Conservation (phyloP, 148 eudicot species). For the Heliamphora exappendiculata region DNA sequence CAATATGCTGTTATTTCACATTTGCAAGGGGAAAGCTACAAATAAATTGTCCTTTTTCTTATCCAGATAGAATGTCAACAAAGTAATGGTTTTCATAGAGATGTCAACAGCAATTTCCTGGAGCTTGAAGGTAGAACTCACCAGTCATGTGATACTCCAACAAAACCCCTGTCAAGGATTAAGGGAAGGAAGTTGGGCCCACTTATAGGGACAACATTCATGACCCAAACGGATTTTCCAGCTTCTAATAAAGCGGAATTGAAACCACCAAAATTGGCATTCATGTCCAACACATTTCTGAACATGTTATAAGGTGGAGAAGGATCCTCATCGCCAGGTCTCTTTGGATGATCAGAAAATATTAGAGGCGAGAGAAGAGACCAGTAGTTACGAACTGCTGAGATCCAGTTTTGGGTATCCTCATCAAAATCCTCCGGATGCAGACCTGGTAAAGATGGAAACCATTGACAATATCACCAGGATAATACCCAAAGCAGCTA, state of each 20-base stretch:
- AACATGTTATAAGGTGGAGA: constrained; percentile 95
- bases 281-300: constrained; percentile 91
- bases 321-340: constrained; percentile 97
- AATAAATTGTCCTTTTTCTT: background rate
- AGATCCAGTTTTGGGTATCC: constrained; percentile 55
- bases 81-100: background rate
- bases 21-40: background rate
- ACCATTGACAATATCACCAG: background rate
- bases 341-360: constrained; percentile 92
- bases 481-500: background rate
- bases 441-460: constrained; percentile 36
- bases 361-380: constrained; percentile 85
- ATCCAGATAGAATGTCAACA: background rate
- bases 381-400: constrained; percentile 73
- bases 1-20: background rate
- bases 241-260: constrained; percentile 74
- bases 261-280: constrained; percentile 79
- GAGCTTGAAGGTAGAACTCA: constrained; percentile 22
- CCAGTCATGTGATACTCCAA: constrained; percentile 90
- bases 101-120: background rate
- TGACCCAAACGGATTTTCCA: constrained; percentile 88
- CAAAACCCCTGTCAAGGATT: constrained; percentile 73
- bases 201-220: constrained; percentile 81
- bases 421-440: constrained; percentile 57
- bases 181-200: constrained; percentile 69